phyloP scores from a whole-genome alignment of 2,329 filamentous ascomycete genomes.

The Knufia petricola region DNA sequence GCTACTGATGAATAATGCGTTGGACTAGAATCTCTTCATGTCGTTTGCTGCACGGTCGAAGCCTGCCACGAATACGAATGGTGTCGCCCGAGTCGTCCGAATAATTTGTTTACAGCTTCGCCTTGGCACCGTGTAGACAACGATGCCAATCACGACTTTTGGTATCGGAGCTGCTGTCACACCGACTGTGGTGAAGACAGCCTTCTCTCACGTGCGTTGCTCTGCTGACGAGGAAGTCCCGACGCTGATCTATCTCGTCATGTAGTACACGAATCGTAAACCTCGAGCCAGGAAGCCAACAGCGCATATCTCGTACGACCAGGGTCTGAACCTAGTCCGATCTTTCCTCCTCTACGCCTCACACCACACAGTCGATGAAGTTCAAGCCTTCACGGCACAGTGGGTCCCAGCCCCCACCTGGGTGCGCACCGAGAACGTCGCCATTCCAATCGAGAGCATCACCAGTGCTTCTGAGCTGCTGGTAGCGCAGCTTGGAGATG shows the following conservation, averaged over 20 bases:
- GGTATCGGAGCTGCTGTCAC: conserved; percentile 75
- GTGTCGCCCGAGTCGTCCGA: neutral
- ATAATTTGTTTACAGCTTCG: no score
- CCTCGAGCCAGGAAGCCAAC: conserved; percentile 69
- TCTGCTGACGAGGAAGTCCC: conserved; percentile 14
- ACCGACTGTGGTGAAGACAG: conserved; percentile 76
- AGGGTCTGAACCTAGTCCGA: conserved; percentile 78
- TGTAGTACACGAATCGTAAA: conserved; percentile 71
- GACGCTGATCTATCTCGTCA: no score
- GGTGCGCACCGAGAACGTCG: conserved; percentile 66
- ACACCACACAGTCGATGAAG: conserved; percentile 81
- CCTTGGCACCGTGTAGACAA: neutral
- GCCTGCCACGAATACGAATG: neutral
- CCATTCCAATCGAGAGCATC: conserved; percentile 56
- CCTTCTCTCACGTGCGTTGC: conserved; percentile 66
- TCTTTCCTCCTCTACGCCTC: conserved; percentile 78
- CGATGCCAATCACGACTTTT: conserved; percentile 65
- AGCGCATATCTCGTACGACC: conserved; percentile 85
- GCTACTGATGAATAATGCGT: no score
- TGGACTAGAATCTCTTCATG: neutral
- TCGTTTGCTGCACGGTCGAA: neutral
- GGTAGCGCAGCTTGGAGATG: conserved; percentile 63
- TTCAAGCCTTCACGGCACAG: conserved; percentile 84
- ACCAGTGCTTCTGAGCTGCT: conserved; percentile 57
- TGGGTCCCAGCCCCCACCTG: conserved; percentile 84